Base-by-base conservation (phyloP, 805 yeast genomes). In the Ogataea populi-albae region DNA sequence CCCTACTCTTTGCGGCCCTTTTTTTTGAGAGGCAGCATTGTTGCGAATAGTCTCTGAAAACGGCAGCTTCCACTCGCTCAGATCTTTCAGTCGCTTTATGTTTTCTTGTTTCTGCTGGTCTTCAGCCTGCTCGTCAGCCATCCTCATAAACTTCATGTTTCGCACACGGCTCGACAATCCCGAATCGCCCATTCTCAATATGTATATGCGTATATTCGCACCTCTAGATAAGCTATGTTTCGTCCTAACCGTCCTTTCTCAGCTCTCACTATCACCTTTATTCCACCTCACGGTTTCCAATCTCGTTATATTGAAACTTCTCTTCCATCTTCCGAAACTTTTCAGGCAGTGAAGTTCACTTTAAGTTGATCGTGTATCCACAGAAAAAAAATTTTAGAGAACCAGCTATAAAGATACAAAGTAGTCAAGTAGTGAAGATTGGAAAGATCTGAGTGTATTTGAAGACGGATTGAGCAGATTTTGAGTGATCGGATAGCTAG, bases 131-230 rank as follows among this genome's bases (percentile, higher is more conserved):
- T 55, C 54, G 24, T 62, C 68, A 16, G 71, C 75, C 23, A 69
- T 53, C 35, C 50, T 65, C 79, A 77, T 75, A 65, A 78, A 79
- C 69, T 86, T 86, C 96, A 86, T 86, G 73, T 81, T 82, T 78
- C 81, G 66, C 50, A 86, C 85, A 50, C 87, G 72, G 50, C 76
- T 75, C 18, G 93, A 82, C 38, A 78, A 62, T 30, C 59, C 57
- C 20, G 30, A 17, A 12, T 27, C 30, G 14, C 33, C 12, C 33
- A 30, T 30, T 20, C 6, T 32, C 5, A 7, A 25, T 9, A 25
- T 12, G n/a, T n/a, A n/a, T n/a, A n/a, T n/a, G n/a, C n/a, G n/a
- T n/a, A n/a, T n/a, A n/a, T n/a, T n/a, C n/a, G n/a, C 27, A 22
- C 22, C 17, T 12, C 18, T 31, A 21, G 17, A 17, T 6, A n/a